A percentile compares a stretch with the other conserved stretches of the same genome.
Conservation (phyloP, 116 monocot species). For the Papilionanthe hybrid region DNA sequence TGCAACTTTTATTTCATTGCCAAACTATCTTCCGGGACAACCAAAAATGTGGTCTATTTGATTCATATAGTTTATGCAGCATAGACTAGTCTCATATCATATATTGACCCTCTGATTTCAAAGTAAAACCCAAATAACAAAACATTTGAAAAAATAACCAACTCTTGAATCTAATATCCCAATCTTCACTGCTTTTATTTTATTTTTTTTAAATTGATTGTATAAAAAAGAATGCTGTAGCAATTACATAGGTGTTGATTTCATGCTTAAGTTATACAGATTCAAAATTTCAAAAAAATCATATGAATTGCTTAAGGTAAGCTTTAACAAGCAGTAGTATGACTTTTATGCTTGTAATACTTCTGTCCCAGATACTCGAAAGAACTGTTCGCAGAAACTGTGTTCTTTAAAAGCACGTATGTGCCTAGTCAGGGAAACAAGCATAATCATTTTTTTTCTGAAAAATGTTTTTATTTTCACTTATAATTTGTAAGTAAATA, state of each 20-base stretch:
- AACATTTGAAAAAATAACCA: background rate
- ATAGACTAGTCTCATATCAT: background rate
- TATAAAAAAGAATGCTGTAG: background rate
- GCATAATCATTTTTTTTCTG: background rate
- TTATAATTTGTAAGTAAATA: background rate
- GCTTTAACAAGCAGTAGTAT: background rate
- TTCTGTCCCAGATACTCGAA: background rate
- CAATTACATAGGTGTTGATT: background rate
- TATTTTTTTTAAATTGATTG: background rate
- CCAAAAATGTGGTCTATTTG: too few species aligned
- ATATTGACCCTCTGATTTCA: background rate
- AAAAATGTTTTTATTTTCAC: slow-evolving; percentile 4
- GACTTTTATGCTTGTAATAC: background rate
- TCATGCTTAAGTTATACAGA: background rate
- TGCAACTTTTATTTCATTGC: too few species aligned
- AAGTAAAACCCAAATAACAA: background rate
- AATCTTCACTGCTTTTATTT: background rate
- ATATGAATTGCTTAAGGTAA: background rate
- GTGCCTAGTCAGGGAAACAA: background rate
- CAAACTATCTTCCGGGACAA: too few species aligned
- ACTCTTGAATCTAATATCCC: background rate
- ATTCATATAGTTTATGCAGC: too few species aligned
- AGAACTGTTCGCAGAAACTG: background rate
- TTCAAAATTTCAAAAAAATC: background rate
- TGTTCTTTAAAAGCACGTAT: background rate